Conservation (phyloP, 176 grass and related monocot genomes). For the Miscanthus lutarioriparius region DNA sequence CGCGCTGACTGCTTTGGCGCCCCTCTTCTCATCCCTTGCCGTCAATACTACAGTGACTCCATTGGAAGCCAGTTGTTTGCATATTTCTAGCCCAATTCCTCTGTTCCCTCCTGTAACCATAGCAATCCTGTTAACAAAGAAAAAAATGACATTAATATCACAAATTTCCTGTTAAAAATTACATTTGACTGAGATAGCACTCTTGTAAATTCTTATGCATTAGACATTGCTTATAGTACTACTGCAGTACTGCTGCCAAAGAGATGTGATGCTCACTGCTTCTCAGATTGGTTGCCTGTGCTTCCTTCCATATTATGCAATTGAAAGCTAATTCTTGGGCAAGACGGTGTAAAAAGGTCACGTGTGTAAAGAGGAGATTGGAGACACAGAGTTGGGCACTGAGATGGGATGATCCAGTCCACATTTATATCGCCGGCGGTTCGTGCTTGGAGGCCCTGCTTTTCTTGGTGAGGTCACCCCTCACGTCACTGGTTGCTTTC, state of each 20-base stretch:
- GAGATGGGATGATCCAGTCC: not conserved
- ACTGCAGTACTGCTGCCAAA: not conserved
- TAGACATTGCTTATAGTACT: not conserved
- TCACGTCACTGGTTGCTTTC: not conserved
- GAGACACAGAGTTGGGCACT: not conserved
- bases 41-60: slow-evolving; percentile 50
- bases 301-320: not conserved
- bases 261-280: slow-evolving; percentile 10
- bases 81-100: slow-evolving; percentile 58
- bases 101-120: slow-evolving; percentile 59
- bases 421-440: not conserved
- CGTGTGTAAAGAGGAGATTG: not conserved
- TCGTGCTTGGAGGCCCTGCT: not conserved
- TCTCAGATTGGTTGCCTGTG: not conserved
- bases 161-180: not conserved
- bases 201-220: not conserved
- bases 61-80: slow-evolving; percentile 39
- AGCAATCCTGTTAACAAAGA: slow-evolving; percentile 38
- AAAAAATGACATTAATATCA: not conserved
- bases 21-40: slow-evolving; percentile 43
- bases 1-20: not conserved
- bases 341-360: not conserved
- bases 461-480: not conserved
- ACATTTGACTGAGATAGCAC: not conserved
- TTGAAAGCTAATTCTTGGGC: not conserved